Conservation (phyloP, 371 early-diverging fungal species). For the Batkoa obscura region DNA sequence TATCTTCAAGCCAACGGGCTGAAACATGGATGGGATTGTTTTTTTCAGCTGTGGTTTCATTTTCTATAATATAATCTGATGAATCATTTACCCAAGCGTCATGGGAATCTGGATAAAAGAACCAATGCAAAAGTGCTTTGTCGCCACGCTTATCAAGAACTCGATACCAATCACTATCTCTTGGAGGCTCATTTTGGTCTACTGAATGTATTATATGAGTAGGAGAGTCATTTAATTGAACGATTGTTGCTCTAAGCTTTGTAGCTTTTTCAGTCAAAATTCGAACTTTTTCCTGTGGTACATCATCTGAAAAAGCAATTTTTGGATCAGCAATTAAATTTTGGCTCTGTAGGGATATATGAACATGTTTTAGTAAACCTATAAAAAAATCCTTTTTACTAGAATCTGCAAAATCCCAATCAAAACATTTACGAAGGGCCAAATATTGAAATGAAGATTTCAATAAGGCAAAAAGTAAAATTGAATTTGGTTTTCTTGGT, state of each 20-base stretch:
- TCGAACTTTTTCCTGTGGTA: background rate
- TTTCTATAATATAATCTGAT: constrained; percentile 36
- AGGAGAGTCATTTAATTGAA: constrained; percentile 20
- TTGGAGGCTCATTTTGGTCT: constrained; percentile 15
- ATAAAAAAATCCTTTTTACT: constrained; percentile 13
- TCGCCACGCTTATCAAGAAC: constrained; percentile 42
- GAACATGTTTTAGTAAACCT: background rate
- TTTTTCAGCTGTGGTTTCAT: constrained; percentile 15
- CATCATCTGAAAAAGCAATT: background rate
- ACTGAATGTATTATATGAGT: constrained; percentile 37
- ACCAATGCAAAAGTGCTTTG: constrained; percentile 57
- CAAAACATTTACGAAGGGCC: constrained; percentile 18
- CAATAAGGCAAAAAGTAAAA: constrained; percentile 26
- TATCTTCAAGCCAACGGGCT: constrained; percentile 57
- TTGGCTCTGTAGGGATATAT: background rate
- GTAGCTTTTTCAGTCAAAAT: constrained; percentile 6
- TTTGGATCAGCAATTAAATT: background rate
- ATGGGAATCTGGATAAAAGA: constrained; percentile 67
- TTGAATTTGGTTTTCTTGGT: constrained; percentile 12
- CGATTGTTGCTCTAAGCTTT: constrained; percentile 14
- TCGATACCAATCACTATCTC: constrained; percentile 43
- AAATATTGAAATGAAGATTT: constrained; percentile 28
- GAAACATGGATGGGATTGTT: constrained; percentile 41
- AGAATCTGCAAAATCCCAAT: constrained; percentile 31
- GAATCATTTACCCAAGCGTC: constrained; percentile 56